Evolutionary conservation across 2,329 filamentous ascomycete genomes (phyloP).

Genomic region (Aspergillus pseudoterreus): DNA sequence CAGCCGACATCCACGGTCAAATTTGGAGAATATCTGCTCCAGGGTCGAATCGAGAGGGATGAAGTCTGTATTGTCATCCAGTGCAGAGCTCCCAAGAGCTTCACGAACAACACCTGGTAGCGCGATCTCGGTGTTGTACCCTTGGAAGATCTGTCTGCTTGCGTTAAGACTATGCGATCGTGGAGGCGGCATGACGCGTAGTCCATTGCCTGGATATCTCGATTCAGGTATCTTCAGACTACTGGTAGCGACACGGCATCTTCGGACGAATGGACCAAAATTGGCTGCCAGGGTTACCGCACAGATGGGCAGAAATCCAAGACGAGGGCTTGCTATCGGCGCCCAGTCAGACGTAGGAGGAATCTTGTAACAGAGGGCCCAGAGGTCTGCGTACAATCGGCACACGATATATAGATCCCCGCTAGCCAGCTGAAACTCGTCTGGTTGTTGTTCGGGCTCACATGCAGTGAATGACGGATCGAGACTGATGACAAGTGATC

Average conservation of each 20-base stretch:
- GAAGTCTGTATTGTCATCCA: conserved; percentile 15
- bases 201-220: conserved; percentile 23
- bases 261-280: conserved; percentile 21
- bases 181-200: conserved; percentile 22
- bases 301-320: conserved; percentile 32
- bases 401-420: conserved; percentile 31
- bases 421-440: conserved; percentile 25
- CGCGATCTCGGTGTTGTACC: conserved; percentile 5
- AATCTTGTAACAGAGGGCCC: conserved; percentile 30
- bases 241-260: conserved; percentile 12
- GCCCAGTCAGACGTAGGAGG: conserved; percentile 13
- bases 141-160: conserved; percentile 19
- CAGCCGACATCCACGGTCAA: conserved; percentile 9
- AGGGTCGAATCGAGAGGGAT: conserved; percentile 20
- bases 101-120: conserved; percentile 17
- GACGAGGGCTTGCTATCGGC: conserved; percentile 6
- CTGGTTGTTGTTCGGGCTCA: conserved; percentile 12
- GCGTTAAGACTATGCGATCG: conserved; percentile 24
- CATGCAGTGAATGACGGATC: conserved; percentile 20
- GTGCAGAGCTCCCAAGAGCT: conserved; percentile 12
- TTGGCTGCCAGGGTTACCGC: conserved; percentile 30
- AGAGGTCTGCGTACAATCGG: conserved; percentile 30
- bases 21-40: conserved; percentile 14
- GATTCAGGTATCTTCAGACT: background rate
- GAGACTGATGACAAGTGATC: conserved; percentile 27